Evolutionary conservation across 148 eudicot genomes (phyloP), one percentile per base, ranked within the genome.

Genomic region (Pouteria glomerata): DNA sequence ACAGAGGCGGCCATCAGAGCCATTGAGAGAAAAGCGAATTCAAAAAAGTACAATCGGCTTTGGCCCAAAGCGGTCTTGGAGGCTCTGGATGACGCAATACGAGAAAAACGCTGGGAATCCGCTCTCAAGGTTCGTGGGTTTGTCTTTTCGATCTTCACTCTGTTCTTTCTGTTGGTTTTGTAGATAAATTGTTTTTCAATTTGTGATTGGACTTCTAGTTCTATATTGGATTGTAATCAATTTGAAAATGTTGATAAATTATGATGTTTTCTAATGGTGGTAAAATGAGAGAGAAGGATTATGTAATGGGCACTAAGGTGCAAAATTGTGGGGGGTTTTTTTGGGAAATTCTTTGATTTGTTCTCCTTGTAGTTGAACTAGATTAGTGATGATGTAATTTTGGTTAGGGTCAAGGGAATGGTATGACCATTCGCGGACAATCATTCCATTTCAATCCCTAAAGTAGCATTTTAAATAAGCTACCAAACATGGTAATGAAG

Each of bases 21-120:
- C 37, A 78, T 93, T 57, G 88, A 84, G 72, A 80, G 77, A 53
- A 93, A 93, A 82, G 82, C 95, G 0, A 79, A 79, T 56, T 87
- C 89, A 1, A 74, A 63, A 3, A 90, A 90, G 83, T 81, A 89
- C 79, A 83, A 70, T 23, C 79, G 72, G 59, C 84, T 90, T 52
- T 91, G 81, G 85, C 95, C 97, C 0, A 93, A 93, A 78, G 83
- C 92, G 27, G 86, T 93, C 63, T 73, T 93, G 76, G 97, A 93
- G 63, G 91, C 97, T 67, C 71, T 93, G 29, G 81, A 84, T 58
- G 84, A 89, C 8, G 95, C 95, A 7, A 83, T 87, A 37, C 74
- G 74, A 33, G 75, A 72, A 4, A 73, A 69, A 48, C 79, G 76
- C 10, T 93, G 95, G 91, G 90, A 89, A 59, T 85, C 93, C 63